Percentiles rank a stretch among this genome's conserved stretches.
Conservation (phyloP, 2,329 filamentous ascomycete species). For the Microdochium trichocladiopsis region DNA sequence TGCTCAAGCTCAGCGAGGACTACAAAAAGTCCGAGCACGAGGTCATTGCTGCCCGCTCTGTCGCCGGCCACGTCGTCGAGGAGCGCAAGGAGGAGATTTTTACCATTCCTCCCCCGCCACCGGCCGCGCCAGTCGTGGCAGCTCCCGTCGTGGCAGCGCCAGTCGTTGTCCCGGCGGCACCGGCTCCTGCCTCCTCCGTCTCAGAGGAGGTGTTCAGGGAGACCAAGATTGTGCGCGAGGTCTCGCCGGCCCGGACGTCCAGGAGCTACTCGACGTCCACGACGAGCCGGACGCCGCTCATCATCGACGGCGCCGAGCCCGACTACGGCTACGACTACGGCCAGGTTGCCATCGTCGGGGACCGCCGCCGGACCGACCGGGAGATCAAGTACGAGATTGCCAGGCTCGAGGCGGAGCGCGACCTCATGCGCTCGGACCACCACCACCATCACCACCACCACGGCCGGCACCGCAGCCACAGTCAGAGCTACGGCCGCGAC, state of each 20-base stretch:
- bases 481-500: slow-evolving; percentile 40
- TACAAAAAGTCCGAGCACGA: slow-evolving; percentile 53
- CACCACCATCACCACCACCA: slow-evolving; percentile 15
- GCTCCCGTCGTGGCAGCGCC: not conserved
- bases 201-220: slow-evolving; percentile 35
- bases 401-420: slow-evolving; percentile 58
- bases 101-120: slow-evolving; percentile 23
- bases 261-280: slow-evolving; percentile 25
- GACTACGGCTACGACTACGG: slow-evolving; percentile 25
- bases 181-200: slow-evolving; percentile 20
- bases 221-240: slow-evolving; percentile 39
- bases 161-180: slow-evolving; percentile 4
- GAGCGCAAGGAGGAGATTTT: slow-evolving; percentile 39
- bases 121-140: slow-evolving; percentile 8
- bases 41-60: slow-evolving; percentile 36
- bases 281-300: slow-evolving; percentile 26
- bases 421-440: slow-evolving; percentile 10
- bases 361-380: slow-evolving; percentile 38
- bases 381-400: slow-evolving; percentile 69
- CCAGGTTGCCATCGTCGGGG: slow-evolving; percentile 32
- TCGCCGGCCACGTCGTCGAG: slow-evolving; percentile 37
- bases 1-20: slow-evolving; percentile 75
- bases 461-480: slow-evolving; percentile 25
- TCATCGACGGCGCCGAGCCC: slow-evolving; percentile 26
- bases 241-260: slow-evolving; percentile 34